Percentiles rank a stretch among this genome's conserved stretches.
These are phyloP conservation scores for Cytospora chrysosperma DNA, from an alignment of 2,329 filamentous ascomycete species.

Conservation along the genomic window DNA sequence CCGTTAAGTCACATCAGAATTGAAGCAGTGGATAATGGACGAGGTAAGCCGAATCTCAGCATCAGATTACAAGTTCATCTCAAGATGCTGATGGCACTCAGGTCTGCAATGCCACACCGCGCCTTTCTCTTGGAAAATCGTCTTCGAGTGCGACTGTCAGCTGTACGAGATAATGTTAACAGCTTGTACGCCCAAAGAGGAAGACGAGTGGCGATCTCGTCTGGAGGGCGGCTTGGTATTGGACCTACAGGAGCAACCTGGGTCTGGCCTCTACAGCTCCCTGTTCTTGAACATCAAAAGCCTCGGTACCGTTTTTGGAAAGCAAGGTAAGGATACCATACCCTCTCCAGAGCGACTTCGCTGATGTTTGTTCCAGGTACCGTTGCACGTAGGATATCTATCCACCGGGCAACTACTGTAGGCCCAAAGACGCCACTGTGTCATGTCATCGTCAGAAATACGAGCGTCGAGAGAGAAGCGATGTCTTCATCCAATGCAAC, in stretches of 20 bases:
- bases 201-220: slow-evolving; percentile 74
- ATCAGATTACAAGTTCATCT: background rate
- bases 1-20: slow-evolving; percentile 63
- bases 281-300: slow-evolving; percentile 69
- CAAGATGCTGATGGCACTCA: slow-evolving; percentile 35
- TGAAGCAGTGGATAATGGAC: slow-evolving; percentile 72
- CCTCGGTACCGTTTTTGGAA: slow-evolving; percentile 72
- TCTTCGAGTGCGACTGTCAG: slow-evolving; percentile 75
- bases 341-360: background rate
- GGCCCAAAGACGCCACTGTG: slow-evolving; percentile 65
- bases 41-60: slow-evolving; percentile 51
- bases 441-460: slow-evolving; percentile 86
- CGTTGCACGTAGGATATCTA: slow-evolving; percentile 67
- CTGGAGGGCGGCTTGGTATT: slow-evolving; percentile 47
- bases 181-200: slow-evolving; percentile 79
- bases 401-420: slow-evolving; percentile 75
- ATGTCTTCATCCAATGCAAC: slow-evolving; percentile 45
- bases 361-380: slow-evolving; percentile 45
- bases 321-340: slow-evolving; percentile 51
- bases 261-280: slow-evolving; percentile 54
- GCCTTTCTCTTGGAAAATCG: slow-evolving; percentile 86
- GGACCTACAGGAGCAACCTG: slow-evolving; percentile 41
- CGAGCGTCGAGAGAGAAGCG: slow-evolving; percentile 63
- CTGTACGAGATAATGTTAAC: slow-evolving; percentile 84
- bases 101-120: slow-evolving; percentile 85